These are phyloP conservation scores for Fusarium nodosum DNA, from an alignment of 2,329 filamentous ascomycete genomes.

Conservation along the genomic window DNA sequence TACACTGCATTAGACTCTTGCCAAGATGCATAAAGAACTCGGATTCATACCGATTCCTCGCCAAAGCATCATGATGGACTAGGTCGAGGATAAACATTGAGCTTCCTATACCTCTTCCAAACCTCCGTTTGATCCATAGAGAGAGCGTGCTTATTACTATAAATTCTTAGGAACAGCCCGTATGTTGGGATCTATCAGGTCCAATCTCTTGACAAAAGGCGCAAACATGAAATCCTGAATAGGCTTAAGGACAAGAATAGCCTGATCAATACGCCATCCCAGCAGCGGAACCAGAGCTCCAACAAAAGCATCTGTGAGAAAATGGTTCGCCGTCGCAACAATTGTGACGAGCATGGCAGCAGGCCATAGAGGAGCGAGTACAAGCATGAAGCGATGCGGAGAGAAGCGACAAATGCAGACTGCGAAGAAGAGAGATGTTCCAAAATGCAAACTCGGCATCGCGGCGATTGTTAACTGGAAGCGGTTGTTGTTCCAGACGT, in stretches of 20 bases:
- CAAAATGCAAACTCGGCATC: slow-evolving; percentile 65
- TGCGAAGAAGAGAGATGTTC: slow-evolving; percentile 56
- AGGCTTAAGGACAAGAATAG: slow-evolving; percentile 48
- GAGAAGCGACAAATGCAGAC: slow-evolving; percentile 56
- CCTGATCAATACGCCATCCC: slow-evolving; percentile 53
- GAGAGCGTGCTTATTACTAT: not conserved
- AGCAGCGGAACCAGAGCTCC: slow-evolving; percentile 54
- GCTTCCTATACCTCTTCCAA: too few species aligned
- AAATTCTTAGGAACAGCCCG: slow-evolving; percentile 39
- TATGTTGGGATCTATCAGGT: slow-evolving; percentile 39
- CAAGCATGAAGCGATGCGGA: slow-evolving; percentile 55
- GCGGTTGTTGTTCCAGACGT: slow-evolving; percentile 60
- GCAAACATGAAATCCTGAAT: slow-evolving; percentile 51
- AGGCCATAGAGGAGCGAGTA: slow-evolving; percentile 60
- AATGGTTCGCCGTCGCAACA: slow-evolving; percentile 58
- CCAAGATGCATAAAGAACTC: not conserved
- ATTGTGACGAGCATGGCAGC: slow-evolving; percentile 59
- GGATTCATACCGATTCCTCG: not conserved
- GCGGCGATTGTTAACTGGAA: slow-evolving; percentile 64
- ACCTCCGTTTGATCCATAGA: not conserved
- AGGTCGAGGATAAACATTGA: too few species aligned
- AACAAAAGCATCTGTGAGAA: slow-evolving; percentile 55
- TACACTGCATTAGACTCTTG: not conserved
- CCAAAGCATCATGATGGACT: not conserved
- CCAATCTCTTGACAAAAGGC: slow-evolving; percentile 44